Evolutionary conservation across 2,329 filamentous ascomycete species (phyloP), one percentile per base, ranked within the genome.

Genomic region (Monilinia vaccinii-corymbosi): DNA sequence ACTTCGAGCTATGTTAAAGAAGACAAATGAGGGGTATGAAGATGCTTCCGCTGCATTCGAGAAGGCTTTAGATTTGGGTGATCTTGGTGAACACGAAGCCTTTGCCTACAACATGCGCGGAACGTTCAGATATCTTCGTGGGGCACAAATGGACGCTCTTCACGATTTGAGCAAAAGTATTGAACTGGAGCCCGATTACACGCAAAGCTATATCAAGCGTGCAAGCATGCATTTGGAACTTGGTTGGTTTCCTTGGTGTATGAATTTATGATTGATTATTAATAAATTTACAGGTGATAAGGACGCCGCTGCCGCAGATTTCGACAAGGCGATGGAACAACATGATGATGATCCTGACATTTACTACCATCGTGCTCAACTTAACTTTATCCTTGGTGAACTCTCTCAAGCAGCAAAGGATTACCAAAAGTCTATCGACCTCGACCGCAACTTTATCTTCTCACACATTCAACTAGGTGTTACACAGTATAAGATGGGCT

Each of bases 401-500:
- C 96, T 96, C 68, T 85, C 87, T 60, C 90, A 95, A 67, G 94
- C 94, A 5, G 92, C 94, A 62, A 96, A 95, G 78, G 94, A 99
- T 77, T 99, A 99, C 78, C 94, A 99, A 75, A 97, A 96, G 78
- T 97, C 94, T 3, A 99, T 99, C 71, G 94, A 99, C 70, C 83
- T 99, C 34, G 94, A 99, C 79, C 83, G 85, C 68, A 86, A 90
- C 67, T 99, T 99, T 76, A 99, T 99, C 78, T 99, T 96, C 82
- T 97, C 93, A 9, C 94, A 99, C 78, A 99, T 99, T 71, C 94
- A 99, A 76, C 89, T 99, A 47, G 94, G 94, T 74, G 94, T 99
- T 56, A 99, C 94, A 53, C 94, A 99, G 77, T 99, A 99, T 81
- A 99, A 99, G 86, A 95, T 97, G 88, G 94, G 94, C 67, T 96